A percentile compares a stretch with the other conserved stretches of the same genome.
These are phyloP conservation scores for Euphorbia schlechtendalii DNA, from an alignment of 441 rosid species.

Conservation along the genomic window DNA sequence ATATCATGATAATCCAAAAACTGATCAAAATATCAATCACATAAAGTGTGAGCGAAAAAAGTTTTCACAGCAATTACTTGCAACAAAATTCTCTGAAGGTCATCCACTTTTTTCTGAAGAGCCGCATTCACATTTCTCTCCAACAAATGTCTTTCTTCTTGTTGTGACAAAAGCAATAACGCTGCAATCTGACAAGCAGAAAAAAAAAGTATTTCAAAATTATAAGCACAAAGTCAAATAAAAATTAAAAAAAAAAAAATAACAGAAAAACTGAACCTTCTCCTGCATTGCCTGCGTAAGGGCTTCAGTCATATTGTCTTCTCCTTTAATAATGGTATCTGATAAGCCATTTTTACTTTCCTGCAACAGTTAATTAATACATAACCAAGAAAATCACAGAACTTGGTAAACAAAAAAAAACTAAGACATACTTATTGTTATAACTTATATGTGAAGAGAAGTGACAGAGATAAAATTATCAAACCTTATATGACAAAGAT, in stretches of 20 bases:
- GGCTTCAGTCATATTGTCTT: conserved; percentile 46
- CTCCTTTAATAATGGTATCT: conserved; percentile 26
- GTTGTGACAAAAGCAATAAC: conserved; percentile 82
- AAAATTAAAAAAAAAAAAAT: conserved; percentile 3
- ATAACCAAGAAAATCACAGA: background rate
- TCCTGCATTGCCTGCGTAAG: conserved; percentile 82
- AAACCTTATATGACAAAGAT: conserved; percentile 37
- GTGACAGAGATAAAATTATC: background rate
- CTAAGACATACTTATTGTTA: too few relatives aligned
- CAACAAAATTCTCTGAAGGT: conserved; percentile 80
- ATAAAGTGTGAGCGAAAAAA: conserved; percentile 5
- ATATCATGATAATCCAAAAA: background rate
- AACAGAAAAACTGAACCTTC: conserved; percentile 46
- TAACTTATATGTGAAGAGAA: background rate
- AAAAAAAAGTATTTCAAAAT: conserved; percentile 9
- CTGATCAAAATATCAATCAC: background rate
- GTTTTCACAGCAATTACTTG: conserved; percentile 43
- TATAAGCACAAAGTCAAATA: conserved; percentile 4
- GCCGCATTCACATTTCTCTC: conserved; percentile 79
- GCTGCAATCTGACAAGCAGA: conserved; percentile 62
- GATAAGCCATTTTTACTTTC: conserved; percentile 23
- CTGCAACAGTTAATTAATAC: conserved; percentile 34
- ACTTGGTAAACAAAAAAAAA: background rate
- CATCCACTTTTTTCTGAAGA: conserved; percentile 78
- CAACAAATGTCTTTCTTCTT: conserved; percentile 90